These are phyloP conservation scores for Pleurotus eryngii DNA, from an alignment of 768 basidiomycete species.

Conservation along the genomic window DNA sequence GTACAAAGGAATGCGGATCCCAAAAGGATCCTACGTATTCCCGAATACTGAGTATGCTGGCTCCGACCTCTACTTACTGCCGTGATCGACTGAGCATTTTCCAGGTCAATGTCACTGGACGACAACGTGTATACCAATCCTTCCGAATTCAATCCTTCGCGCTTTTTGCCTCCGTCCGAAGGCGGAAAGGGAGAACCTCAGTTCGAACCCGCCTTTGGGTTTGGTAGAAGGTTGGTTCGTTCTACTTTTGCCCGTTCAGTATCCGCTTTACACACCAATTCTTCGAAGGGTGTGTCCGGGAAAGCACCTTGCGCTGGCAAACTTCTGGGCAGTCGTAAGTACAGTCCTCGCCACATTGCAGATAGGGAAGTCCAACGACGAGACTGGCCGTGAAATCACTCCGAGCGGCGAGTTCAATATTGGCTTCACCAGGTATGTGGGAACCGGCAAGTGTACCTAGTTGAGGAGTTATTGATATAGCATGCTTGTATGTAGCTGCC, in stretches of 20 bases:
- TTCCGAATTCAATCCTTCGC: neutral
- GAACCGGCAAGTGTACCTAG: no score
- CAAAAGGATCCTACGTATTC: slow-evolving; percentile 16
- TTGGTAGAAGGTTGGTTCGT: neutral
- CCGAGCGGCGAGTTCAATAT: neutral
- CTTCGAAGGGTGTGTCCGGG: slow-evolving; percentile 37
- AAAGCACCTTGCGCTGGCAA: slow-evolving; percentile 37
- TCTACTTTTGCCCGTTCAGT: neutral
- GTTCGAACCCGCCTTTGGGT: neutral
- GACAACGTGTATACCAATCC: neutral
- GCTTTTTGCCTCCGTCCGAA: neutral
- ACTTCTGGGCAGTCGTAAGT: slow-evolving; percentile 24
- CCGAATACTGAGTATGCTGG: neutral
- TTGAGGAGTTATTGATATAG: no score
- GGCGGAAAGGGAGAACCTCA: neutral
- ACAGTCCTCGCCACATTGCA: slow-evolving; percentile 15
- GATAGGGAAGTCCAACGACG: neutral
- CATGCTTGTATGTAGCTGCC: no score
- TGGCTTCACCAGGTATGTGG: neutral
- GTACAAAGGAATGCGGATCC: slow-evolving; percentile 21
- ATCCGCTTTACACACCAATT: neutral
- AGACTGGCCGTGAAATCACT: neutral
- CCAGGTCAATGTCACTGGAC: neutral
- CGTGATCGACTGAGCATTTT: neutral
- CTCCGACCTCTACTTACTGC: neutral